Evolutionary conservation across 2,329 filamentous ascomycete genomes (phyloP), one percentile per base, ranked within the genome.

Genomic region (Xylariales sp.): DNA sequence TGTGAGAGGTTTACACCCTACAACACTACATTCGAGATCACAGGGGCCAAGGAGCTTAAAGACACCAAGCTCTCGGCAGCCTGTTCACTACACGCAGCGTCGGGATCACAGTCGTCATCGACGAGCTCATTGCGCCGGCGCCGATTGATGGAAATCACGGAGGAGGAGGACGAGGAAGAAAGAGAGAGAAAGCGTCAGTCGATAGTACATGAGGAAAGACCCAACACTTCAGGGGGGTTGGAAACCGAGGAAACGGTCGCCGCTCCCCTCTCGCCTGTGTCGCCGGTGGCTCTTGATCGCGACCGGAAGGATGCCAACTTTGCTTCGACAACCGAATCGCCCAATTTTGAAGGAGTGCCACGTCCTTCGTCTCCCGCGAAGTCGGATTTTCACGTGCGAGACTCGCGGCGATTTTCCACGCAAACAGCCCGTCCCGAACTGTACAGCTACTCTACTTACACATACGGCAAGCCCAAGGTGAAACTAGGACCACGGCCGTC

Each of bases 401-500:
- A 34, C 8, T 18, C 25, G 20, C 60, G 64, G 31, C 70, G 72
- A 41, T 51, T 70, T 49, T 77, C 75, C 4, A 73, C 71, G 1
- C 75, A 79, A 51, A 73, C 74, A 10, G 61, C 67, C 18, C 68
- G 72, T 32, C 63, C 68, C 5, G 77, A 82, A 9, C 52, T 73
- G 24, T 73, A 73, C 54, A 67, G 62, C 49, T 70, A 70, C 45
- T 60, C 66, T 18, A 66, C 70, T 10, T 76, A 77, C 48, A 59
- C 63, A 29, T 73, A 71, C 50, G 66, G 69, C 52, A 88, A 86
- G 55, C 84, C 84, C 31, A 96, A 94, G 60, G 82, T 95, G 42
- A 96, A 94, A 64, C 77, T 95, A 31, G 93, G 83, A 1, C 91
- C 93, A 8, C 78, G 91, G 33, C 89, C 89, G 19, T 91, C 88